Base-by-base conservation (phyloP, 345 rosid species). In the Rhizophora mangle region DNA sequence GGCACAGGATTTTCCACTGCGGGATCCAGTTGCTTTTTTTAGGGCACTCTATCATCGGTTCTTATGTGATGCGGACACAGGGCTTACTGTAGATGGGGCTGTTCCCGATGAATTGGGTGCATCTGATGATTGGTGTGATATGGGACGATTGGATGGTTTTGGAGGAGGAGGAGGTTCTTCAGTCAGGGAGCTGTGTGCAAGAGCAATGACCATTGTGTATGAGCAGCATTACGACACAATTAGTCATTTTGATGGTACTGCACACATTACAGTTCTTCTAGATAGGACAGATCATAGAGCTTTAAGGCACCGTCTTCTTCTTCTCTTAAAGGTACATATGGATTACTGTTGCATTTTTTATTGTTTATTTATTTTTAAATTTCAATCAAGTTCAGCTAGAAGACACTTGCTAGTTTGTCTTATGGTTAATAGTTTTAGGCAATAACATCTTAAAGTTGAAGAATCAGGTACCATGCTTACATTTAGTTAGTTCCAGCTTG, bases 151-250 rank as follows among this genome's bases (percentile, higher is more conserved):
- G 76, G 98, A 95, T 83, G 96, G 98, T 70, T 95, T 95, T 85
- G 99, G 99, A 64, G 99, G 99, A 75, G 98, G 93, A 19, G 99
- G 98, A 66, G 94, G 93, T 63, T 86, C 89, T 76, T 92, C 99
- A 43, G 99, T 95, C 65, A 85, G 99, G 81, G 99, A 95, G 79
- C 98, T 95, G 77, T 95, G 99, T 84, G 99, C 98, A 11, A 90
- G 99, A 82, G 98, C 99, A 21, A 95, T 95, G 99, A 74, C 98
- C 58, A 95, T 92, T 75, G 97, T 95, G 63, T 95, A 95, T 79
- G 99, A 95, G 77, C 98, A 92, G 78, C 99, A 95, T 80, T 81
- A 72, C 81, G 89, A 68, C 61, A 83, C 81, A 74, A 82, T 95
- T 70, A 96, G 98, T 62, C 86, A 97, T 71, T 95, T 95, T 82